phyloP scores from a whole-genome alignment of 495 filamentous ascomycete genomes.

The Penicillium robsamsonii region DNA sequence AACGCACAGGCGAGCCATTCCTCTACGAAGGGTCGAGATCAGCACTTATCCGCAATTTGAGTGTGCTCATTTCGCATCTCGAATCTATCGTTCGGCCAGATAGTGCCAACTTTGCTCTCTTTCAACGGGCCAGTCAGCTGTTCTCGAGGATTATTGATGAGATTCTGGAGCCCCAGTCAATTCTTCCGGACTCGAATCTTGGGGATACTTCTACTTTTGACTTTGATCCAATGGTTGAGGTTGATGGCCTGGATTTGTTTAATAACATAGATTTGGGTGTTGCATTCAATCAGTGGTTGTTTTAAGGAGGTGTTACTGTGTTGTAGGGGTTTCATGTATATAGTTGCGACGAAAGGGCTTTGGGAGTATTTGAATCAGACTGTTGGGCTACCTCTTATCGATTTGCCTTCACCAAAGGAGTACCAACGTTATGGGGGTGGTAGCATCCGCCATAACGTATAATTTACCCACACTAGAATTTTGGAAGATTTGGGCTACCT shows the following conservation, averaged over 20 bases:
- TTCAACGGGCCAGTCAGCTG: slow-evolving; percentile 27
- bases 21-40: slow-evolving; percentile 46
- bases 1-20: slow-evolving; percentile 39
- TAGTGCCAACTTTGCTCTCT: slow-evolving; percentile 26
- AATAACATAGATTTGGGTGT: slow-evolving; percentile 30
- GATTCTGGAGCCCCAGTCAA: slow-evolving; percentile 29
- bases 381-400: not conserved
- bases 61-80: slow-evolving; percentile 49
- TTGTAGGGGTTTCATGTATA: not conserved
- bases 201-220: slow-evolving; percentile 5
- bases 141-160: slow-evolving; percentile 37
- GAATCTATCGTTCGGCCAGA: slow-evolving; percentile 26
- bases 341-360: not conserved
- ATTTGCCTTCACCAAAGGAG: not conserved
- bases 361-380: not conserved
- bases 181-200: not conserved
- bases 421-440: not conserved
- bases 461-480: too few species aligned
- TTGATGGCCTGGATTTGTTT: slow-evolving; percentile 25
- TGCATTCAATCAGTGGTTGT: slow-evolving; percentile 33
- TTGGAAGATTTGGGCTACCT: too few species aligned
- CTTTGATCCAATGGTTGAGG: slow-evolving; percentile 21
- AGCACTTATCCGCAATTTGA: slow-evolving; percentile 57
- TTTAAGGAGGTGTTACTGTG: slow-evolving; percentile 11
- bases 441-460: not conserved